Evolutionary conservation across 2,329 filamentous ascomycete species (phyloP).

Genomic region (Xylariaceae sp.): DNA sequence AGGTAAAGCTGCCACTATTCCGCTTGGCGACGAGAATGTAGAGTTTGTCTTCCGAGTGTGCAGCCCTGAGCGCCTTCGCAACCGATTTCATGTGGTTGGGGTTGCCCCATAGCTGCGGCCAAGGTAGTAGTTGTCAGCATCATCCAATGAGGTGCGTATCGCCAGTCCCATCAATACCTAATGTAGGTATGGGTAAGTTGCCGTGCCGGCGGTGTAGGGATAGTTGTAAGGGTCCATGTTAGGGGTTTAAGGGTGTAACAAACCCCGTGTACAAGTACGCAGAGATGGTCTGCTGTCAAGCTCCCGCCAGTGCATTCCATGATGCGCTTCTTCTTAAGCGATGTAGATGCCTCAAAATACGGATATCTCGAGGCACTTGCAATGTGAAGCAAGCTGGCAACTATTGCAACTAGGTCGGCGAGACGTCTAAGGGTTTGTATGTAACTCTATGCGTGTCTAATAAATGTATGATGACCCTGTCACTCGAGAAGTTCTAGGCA

Average conservation of each 20-base stretch:
- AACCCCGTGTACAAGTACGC: constrained; percentile 78
- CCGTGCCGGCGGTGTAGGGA: no score
- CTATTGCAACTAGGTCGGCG: background rate
- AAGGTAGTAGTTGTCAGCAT: constrained; percentile 23
- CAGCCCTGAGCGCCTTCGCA: constrained; percentile 64
- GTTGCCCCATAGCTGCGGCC: constrained; percentile 72
- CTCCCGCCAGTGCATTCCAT: constrained; percentile 56
- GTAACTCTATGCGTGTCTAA: constrained; percentile 13
- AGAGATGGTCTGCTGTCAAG: constrained; percentile 67
- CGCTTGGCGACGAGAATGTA: constrained; percentile 73
- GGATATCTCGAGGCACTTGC: background rate
- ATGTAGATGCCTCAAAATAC: constrained; percentile 14
- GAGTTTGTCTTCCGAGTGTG: constrained; percentile 63
- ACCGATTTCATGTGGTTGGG: constrained; percentile 72
- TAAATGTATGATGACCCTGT: background rate
- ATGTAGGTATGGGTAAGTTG: no score
- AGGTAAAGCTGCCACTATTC: constrained; percentile 73
- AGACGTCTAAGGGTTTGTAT: constrained; percentile 8
- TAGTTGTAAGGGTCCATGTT: no score
- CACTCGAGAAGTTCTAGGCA: background rate
- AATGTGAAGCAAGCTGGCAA: background rate
- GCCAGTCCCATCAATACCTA: background rate
- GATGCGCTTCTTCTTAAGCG: constrained; percentile 25
- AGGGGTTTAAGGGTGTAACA: constrained; percentile 38
- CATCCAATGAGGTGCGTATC: constrained; percentile 18